Evolutionary conservation across 345 rosid species (phyloP), one percentile per base, ranked within the genome.

Genomic region (Brassica nigra): DNA sequence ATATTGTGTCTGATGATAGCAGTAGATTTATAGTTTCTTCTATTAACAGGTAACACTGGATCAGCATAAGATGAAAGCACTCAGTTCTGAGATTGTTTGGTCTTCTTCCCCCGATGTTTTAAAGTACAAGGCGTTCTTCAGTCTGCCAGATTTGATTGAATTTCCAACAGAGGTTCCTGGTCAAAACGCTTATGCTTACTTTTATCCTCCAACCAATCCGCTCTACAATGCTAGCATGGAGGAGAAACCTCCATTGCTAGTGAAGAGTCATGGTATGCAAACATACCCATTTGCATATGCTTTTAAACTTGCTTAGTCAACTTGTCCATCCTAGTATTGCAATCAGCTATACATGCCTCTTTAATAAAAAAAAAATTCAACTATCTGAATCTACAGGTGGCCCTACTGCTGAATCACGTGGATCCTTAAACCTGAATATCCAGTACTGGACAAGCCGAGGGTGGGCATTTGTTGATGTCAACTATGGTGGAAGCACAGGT

Each of bases 401-500:
- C 31, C 99, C 99, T 67, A 93, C 99, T 15, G 11, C 80, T 79
- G 99, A 95, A 81, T 79, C 97, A 58, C 93, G 76, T 39, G 98
- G 97, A 77, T 85, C 81, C 36, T 81, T 95, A 82, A 86, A 90
- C 81, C 82, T 88, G 64, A 89, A 89, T 77, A 80, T 90, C 83
- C 99, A 95, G 80, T 95, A 88, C 83, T 95, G 97, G 97, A 95
- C 99, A 15, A 95, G 96, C 83, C 86, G 99, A 67, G 99, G 99
- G 68, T 95, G 99, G 99, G 98, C 98, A 52, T 82, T 88, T 74
- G 98, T 90, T 77, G 99, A 93, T 84, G 98, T 95, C 65, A 95
- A 93, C 75, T 95, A 93, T 69, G 99, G 98, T 76, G 99, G 98
- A 88, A 95, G 99, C 94, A 91, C 98, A 70, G 99, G 99, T 95